These are phyloP conservation scores for Ophiostoma fasciatum DNA, from an alignment of 2,329 filamentous ascomycete genomes.

Conservation along the genomic window DNA sequence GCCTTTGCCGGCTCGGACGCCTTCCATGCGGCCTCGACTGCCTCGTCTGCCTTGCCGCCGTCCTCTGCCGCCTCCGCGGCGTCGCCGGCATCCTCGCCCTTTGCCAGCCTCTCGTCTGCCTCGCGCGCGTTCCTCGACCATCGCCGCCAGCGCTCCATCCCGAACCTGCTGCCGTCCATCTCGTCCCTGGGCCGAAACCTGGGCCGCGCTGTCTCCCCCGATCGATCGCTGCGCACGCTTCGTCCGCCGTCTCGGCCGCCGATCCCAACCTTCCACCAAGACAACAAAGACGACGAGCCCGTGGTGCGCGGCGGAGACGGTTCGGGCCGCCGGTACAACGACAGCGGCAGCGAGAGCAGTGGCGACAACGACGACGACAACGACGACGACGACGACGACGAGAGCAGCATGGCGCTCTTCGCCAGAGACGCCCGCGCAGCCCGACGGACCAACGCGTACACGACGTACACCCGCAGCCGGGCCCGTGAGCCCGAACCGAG, in stretches of 20 bases:
- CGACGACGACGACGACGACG: slow-evolving; percentile 4
- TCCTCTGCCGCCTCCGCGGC: slow-evolving; percentile 2
- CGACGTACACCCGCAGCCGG: slow-evolving; percentile 2
- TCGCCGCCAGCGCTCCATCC: slow-evolving; percentile 22
- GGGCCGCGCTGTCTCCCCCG: slow-evolving; percentile 12
- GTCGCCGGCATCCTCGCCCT: slow-evolving; percentile 4
- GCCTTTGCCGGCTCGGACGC: slow-evolving; percentile 16
- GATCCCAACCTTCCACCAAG: slow-evolving; percentile 12
- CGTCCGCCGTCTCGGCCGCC: slow-evolving; percentile 1
- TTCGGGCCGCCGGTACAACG: too few species aligned
- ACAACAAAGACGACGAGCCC: slow-evolving; percentile 16
- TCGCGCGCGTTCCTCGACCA: slow-evolving; percentile 15
- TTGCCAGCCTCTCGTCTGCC: slow-evolving; percentile 9
- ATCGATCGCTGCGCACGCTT: slow-evolving; percentile 4
- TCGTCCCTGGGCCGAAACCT: slow-evolving; percentile 10
- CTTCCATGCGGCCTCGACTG: slow-evolving; percentile 5
- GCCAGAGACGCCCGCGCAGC: neutral
- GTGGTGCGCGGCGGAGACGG: too few species aligned
- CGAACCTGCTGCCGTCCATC: slow-evolving; percentile 19
- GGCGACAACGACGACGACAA: slow-evolving; percentile 14
- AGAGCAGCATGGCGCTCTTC: slow-evolving; percentile 2
- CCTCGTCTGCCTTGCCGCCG: neutral
- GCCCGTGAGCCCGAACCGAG: too few species aligned
- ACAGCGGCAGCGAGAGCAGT: slow-evolving; percentile 17
- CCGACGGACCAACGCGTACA: slow-evolving; percentile 3